Conservation (phyloP, 345 rosid species). For the Litchi chinensis region DNA sequence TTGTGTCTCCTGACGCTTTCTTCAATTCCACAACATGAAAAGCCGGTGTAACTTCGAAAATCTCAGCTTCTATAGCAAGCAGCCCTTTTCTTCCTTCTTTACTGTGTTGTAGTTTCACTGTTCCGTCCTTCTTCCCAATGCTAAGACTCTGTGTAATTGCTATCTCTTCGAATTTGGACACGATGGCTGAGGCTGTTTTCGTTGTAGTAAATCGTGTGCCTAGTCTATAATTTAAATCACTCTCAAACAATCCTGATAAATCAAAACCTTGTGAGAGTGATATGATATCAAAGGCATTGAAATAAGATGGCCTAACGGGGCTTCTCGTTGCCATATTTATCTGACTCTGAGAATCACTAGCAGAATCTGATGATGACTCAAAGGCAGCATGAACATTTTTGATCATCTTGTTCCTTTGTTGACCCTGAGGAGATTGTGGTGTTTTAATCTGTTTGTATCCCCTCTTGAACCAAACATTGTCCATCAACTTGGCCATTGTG, state of each 20-base stretch:
- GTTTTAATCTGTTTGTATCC: constrained; percentile 55
- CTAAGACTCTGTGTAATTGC: constrained; percentile 57
- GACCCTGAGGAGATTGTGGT: constrained; percentile 38
- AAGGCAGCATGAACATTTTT: constrained; percentile 53
- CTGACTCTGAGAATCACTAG: background rate
- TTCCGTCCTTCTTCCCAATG: constrained; percentile 53
- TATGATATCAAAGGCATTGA: constrained; percentile 82
- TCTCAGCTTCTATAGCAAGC: constrained; percentile 70
- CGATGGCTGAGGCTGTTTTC: constrained; percentile 57
- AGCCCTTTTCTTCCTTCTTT: constrained; percentile 86
- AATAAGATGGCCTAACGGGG: constrained; percentile 42
- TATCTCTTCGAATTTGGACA: constrained; percentile 74
- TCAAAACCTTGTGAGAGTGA: constrained; percentile 81
- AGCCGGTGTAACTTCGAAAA: constrained; percentile 72
- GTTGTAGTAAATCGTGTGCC: constrained; percentile 59
- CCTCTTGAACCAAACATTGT: constrained; percentile 68
- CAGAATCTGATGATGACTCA: constrained; percentile 19
- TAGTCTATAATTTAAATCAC: constrained; percentile 31
- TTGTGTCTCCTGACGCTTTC: constrained; percentile 75
- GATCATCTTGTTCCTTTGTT: constrained; percentile 26
- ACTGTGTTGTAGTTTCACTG: constrained; percentile 58
- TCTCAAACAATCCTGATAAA: constrained; percentile 74
- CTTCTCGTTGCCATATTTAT: background rate
- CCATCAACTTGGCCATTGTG: constrained; percentile 54
- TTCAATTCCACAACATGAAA: constrained; percentile 76